Base-by-base conservation (phyloP, 176 grass and related monocot species). In the Zea luxurians region DNA sequence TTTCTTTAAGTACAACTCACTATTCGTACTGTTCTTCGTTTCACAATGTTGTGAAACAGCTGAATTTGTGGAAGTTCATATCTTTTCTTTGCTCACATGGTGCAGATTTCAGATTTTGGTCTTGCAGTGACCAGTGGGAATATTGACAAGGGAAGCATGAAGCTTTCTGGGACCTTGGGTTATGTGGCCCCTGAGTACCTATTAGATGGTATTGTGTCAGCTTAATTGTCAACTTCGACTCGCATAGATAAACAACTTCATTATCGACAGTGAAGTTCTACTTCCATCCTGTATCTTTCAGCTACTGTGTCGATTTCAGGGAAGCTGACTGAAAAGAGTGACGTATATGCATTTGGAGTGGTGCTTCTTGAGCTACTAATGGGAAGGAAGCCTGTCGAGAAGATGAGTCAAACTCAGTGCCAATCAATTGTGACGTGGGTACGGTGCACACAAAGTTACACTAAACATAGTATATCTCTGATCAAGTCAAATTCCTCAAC, bases 51-150 rank as follows among this genome's bases (percentile, higher is more conserved):
- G 48, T 6, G 69, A 63, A 49, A 11, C 69, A 46, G 67, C 71
- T 43, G 54, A 70, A 66, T 20, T 58, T 58, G 1, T 78, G 4
- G 4, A 57, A 8, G 37, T 73, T 80, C 37, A 21, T 71, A 13
- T 71, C 17, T 1, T 37, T 64, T 1, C 20, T 64, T 80, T 69
- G 7, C 40, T 65, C 75, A 68, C 66, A 69, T 67, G 17, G 17
- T 73, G 61, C 90, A 99, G 96, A 93, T 99, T 91, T 91, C 96
- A 78, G 96, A 99, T 87, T 99, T 99, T 83, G 96, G 96, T 34
- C 90, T 95, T 86, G 92, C 96, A 71, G 92, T 95, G 61, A 78
- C 71, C 5, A 88, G 75, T 68, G 90, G 87, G 59, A 89, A 81
- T 83, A 68, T 80, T 20, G 88, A 89, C 82, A 99, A 80, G 85